phyloP scores from a whole-genome alignment of 1,284 basidiomycete species.

The Ganoderma leucocontextum region DNA sequence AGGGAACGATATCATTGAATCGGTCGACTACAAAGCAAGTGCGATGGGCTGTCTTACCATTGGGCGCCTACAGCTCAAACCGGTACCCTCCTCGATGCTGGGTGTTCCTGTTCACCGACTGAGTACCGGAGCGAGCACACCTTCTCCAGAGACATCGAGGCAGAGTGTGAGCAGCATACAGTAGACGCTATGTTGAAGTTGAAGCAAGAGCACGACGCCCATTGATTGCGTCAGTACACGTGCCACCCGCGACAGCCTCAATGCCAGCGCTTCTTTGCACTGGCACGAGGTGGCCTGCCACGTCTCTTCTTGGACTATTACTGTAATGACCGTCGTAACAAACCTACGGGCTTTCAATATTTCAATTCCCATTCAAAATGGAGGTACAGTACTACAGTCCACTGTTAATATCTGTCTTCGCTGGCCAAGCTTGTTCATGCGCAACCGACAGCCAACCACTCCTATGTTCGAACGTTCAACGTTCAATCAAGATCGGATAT shows the following conservation, averaged over 20 bases:
- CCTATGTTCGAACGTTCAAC: background rate
- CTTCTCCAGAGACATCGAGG: too few relatives aligned
- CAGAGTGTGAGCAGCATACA: background rate
- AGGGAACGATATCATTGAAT: too few relatives aligned
- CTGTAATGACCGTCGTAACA: background rate
- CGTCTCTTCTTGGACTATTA: background rate
- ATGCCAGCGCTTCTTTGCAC: background rate
- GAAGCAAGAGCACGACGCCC: background rate
- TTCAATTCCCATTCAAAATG: background rate
- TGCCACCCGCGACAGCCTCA: background rate
- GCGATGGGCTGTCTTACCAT: too few relatives aligned
- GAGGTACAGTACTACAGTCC: background rate
- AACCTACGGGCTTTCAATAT: background rate
- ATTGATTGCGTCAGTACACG: background rate
- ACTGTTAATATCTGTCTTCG: background rate
- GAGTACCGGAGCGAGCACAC: too few relatives aligned
- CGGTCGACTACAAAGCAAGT: too few relatives aligned
- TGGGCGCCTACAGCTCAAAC: too few relatives aligned
- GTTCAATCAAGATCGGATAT: too few relatives aligned
- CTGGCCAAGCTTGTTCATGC: background rate
- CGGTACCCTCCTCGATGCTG: too few relatives aligned
- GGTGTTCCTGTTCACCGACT: too few relatives aligned
- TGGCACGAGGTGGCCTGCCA: background rate
- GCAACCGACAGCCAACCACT: background rate
- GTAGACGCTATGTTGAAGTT: background rate